phyloP scores from a whole-genome alignment of 768 basidiomycete genomes.

The Amanita muscaria region DNA sequence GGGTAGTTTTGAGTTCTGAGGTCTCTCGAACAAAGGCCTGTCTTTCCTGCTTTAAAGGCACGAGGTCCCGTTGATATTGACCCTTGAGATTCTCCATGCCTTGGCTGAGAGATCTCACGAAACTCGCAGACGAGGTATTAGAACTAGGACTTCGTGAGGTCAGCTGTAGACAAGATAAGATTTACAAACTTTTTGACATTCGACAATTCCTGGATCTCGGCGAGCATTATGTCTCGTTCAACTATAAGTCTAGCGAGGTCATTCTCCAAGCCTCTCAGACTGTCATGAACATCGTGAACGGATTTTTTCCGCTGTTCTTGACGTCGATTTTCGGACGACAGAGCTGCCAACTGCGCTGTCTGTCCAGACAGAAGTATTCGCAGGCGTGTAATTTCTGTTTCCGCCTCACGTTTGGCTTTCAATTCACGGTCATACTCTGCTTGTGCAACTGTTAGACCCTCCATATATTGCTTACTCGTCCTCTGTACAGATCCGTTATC shows the following conservation, averaged over 20 bases:
- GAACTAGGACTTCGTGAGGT: slow-evolving; percentile 14
- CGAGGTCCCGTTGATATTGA: slow-evolving; percentile 81
- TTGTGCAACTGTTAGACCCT: slow-evolving; percentile 87
- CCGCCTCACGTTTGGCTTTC: slow-evolving; percentile 79
- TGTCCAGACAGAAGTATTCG: slow-evolving; percentile 84
- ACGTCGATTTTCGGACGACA: slow-evolving; percentile 69
- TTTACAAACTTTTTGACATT: slow-evolving; percentile 53
- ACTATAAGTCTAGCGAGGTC: slow-evolving; percentile 82
- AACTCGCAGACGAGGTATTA: slow-evolving; percentile 33
- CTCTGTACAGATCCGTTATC: slow-evolving; percentile 40
- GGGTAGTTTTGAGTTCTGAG: slow-evolving; percentile 73
- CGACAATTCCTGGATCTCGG: slow-evolving; percentile 88
- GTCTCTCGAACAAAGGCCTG: slow-evolving; percentile 77
- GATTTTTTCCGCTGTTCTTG: slow-evolving; percentile 75
- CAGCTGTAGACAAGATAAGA: slow-evolving; percentile 4
- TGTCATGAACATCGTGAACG: slow-evolving; percentile 70
- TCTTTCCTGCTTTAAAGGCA: slow-evolving; percentile 75
- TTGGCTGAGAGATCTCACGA: slow-evolving; percentile 68
- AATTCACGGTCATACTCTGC: slow-evolving; percentile 92
- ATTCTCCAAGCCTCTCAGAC: slow-evolving; percentile 69
- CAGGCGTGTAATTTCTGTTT: slow-evolving; percentile 84
- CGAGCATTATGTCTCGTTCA: slow-evolving; percentile 85
- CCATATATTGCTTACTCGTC: slow-evolving; percentile 84
- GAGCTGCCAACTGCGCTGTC: slow-evolving; percentile 75
- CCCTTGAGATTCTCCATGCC: slow-evolving; percentile 82